A percentile compares a stretch with the other conserved stretches of the same genome.
Conservation (phyloP, 2,329 filamentous ascomycete species). For the Cordyceps fumosorosea region DNA sequence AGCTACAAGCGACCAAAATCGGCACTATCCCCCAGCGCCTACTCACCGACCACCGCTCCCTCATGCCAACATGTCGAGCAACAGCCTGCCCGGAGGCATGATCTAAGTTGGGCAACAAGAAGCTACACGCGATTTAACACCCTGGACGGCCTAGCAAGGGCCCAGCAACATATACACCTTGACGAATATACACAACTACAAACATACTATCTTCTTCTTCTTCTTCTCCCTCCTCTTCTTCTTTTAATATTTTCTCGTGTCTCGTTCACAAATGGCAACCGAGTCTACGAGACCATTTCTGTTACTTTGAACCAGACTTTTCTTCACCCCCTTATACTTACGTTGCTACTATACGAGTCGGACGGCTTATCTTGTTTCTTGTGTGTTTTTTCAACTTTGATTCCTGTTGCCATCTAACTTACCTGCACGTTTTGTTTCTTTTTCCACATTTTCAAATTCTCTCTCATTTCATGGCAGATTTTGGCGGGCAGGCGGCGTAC, state of each 20-base stretch:
- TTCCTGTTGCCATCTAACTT: constrained; percentile 8
- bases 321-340: background rate
- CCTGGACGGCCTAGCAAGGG: background rate
- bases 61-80: constrained; percentile 22
- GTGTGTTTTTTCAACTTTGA: background rate
- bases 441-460: constrained; percentile 4
- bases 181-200: background rate
- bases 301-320: background rate
- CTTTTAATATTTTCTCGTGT: constrained; percentile 3
- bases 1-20: constrained; percentile 33
- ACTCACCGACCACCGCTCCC: constrained; percentile 23
- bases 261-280: background rate
- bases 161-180: background rate
- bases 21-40: constrained; percentile 21
- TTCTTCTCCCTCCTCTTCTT: background rate
- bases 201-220: background rate
- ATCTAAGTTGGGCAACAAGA: constrained; percentile 26
- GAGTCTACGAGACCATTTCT: constrained; percentile 1
- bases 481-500: constrained; percentile 15
- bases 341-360: background rate
- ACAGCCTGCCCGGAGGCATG: constrained; percentile 38
- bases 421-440: background rate
- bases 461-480: constrained; percentile 10
- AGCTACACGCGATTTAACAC: background rate
- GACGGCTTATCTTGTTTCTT: background rate